Conservation (phyloP, 1,284 basidiomycete genomes). For the Microbotryum lychnidis-dioicae region DNA sequence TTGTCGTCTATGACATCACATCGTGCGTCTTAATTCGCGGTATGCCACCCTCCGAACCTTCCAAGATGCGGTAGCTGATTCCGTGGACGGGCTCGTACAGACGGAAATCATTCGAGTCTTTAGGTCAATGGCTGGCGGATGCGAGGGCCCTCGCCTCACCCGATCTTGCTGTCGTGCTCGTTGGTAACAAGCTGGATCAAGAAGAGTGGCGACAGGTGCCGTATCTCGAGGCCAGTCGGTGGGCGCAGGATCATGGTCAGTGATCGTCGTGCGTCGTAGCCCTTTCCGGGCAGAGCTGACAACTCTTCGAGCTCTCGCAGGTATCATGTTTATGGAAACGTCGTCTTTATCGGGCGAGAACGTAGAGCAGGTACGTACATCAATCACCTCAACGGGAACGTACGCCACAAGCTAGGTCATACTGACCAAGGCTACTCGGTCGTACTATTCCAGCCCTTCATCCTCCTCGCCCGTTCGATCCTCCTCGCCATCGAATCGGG, state of each 20-base stretch:
- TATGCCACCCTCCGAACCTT: not conserved
- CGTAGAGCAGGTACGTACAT: conserved; percentile 50
- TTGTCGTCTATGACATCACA: conserved; percentile 94
- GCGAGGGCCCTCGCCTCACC: conserved; percentile 78
- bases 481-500: conserved; percentile 90
- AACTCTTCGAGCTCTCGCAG: conserved; percentile 43
- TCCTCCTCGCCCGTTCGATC: conserved; percentile 80
- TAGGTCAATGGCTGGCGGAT: conserved; percentile 75
- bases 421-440: not conserved
- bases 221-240: conserved; percentile 83
- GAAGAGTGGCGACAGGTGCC: conserved; percentile 93
- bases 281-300: not conserved
- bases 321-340: conserved; percentile 83
- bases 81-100: conserved; percentile 6
- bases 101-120: conserved; percentile 31
- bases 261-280: conserved; percentile 5
- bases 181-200: conserved; percentile 90
- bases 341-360: conserved; percentile 90
- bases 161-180: conserved; percentile 79
- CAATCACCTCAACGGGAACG: not conserved
- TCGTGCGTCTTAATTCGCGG: not conserved
- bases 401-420: too few relatives aligned
- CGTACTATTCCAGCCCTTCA: conserved; percentile 59
- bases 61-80: not conserved
- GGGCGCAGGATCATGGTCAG: conserved; percentile 87